Evolutionary conservation across 257 asterid species (phyloP).

Genomic region (Penstemon eatonii): DNA sequence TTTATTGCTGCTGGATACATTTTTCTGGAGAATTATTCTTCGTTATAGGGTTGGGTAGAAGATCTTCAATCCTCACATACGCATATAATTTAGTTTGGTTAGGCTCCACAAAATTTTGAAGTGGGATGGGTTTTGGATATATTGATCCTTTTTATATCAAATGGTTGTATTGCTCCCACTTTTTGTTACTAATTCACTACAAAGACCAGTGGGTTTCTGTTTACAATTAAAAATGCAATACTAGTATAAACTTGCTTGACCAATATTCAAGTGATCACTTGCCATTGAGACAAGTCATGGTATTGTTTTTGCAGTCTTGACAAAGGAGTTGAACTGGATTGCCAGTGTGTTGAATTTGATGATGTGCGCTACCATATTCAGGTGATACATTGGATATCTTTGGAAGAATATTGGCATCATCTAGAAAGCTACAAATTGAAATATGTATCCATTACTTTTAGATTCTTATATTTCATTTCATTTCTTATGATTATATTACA

Average conservation of each 20-base stretch:
- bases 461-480: neutral
- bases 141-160: conserved; percentile 15
- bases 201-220: neutral
- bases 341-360: conserved; percentile 90
- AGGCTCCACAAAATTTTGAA: conserved; percentile 1
- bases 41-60: too few species aligned
- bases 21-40: too few species aligned
- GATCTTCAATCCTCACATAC: neutral
- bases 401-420: neutral
- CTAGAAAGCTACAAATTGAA: conserved; percentile 1
- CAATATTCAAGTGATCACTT: conserved; percentile 14
- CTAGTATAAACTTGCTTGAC: neutral
- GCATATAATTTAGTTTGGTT: neutral
- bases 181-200: conserved; percentile 10
- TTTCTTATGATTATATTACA: neutral
- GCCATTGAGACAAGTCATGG: conserved; percentile 9
- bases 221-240: neutral
- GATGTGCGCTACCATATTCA: conserved; percentile 92
- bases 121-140: neutral
- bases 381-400: conserved; percentile 46
- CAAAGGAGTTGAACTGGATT: conserved; percentile 87
- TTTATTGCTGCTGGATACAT: too few species aligned
- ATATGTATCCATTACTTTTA: neutral
- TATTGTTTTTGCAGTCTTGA: conserved; percentile 62
- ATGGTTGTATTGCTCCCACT: conserved; percentile 22